Evolutionary conservation across 164 flowering plant genomes (phyloP).

Genomic region (Cinnamomum chago): DNA sequence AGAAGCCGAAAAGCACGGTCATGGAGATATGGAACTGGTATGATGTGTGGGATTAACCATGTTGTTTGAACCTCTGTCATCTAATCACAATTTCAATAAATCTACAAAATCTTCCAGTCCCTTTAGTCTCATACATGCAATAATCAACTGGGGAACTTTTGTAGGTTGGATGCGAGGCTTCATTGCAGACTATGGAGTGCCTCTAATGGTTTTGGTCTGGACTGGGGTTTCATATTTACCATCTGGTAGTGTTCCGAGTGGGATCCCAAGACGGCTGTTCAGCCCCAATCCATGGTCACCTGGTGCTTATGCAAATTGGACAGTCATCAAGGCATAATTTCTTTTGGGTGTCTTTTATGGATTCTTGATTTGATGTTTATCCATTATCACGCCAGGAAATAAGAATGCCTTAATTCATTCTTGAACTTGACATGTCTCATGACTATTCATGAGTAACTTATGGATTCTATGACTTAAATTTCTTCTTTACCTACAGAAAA

Average conservation of each 20-base stretch:
- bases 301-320: constrained; percentile 96
- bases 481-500: not conserved
- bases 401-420: not conserved
- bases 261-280: constrained; percentile 85
- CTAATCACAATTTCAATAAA: not conserved
- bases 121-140: not conserved
- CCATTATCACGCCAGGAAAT: not conserved
- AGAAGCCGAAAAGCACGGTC: constrained; percentile 93
- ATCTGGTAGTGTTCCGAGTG: constrained; percentile 61
- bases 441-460: not conserved
- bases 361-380: not conserved
- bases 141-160: constrained; percentile 7
- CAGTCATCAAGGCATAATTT: constrained; percentile 69
- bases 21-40: constrained; percentile 96
- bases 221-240: constrained; percentile 90
- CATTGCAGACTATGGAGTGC: constrained; percentile 97
- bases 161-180: constrained; percentile 88
- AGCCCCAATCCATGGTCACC: constrained; percentile 99
- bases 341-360: not conserved
- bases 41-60: not conserved
- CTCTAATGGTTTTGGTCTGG: constrained; percentile 94
- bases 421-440: not conserved
- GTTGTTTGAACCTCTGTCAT: not conserved
- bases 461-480: not conserved
- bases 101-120: not conserved